These are phyloP conservation scores for Aspergillus candidus DNA, from an alignment of 2,329 filamentous ascomycete genomes.

Conservation along the genomic window DNA sequence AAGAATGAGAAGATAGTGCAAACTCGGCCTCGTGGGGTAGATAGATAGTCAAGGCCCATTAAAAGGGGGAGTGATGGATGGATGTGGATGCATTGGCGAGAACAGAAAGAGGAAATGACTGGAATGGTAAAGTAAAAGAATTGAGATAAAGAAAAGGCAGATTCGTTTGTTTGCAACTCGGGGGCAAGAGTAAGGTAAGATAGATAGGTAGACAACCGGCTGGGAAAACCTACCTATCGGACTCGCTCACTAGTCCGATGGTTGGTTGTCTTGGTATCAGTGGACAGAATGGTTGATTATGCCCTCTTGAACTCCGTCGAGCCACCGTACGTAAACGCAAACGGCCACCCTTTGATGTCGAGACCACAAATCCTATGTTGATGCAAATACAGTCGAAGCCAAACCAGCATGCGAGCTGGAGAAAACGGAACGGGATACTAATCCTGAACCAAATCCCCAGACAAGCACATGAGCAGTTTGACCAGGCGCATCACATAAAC, in stretches of 20 bases:
- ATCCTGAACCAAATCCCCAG: not conserved
- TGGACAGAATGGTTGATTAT: not conserved
- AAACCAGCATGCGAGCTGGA: conserved; percentile 1
- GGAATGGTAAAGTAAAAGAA: not conserved
- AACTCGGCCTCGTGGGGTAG: too few relatives aligned
- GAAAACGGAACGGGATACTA: not conserved
- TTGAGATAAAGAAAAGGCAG: conserved; percentile 1
- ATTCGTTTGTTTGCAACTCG: not conserved
- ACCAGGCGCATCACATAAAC: not conserved
- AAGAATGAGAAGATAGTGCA: conserved; percentile 3
- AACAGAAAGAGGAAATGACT: conserved; percentile 3
- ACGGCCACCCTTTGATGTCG: not conserved
- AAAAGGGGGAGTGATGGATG: too few relatives aligned
- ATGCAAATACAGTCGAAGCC: not conserved
- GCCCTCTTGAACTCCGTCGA: not conserved
- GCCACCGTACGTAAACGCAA: not conserved
- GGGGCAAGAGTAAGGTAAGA: too few relatives aligned
- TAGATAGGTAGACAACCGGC: too few relatives aligned
- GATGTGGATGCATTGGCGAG: not conserved
- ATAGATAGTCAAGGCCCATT: too few relatives aligned
- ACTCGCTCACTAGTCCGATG: not conserved
- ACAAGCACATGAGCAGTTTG: conserved; percentile 1
- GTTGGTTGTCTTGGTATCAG: conserved; percentile 8
- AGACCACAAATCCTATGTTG: not conserved
- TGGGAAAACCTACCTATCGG: too few relatives aligned